These are phyloP conservation scores for Drechslerella coelobrocha DNA, from an alignment of 2,329 filamentous ascomycete species.

Conservation along the genomic window DNA sequence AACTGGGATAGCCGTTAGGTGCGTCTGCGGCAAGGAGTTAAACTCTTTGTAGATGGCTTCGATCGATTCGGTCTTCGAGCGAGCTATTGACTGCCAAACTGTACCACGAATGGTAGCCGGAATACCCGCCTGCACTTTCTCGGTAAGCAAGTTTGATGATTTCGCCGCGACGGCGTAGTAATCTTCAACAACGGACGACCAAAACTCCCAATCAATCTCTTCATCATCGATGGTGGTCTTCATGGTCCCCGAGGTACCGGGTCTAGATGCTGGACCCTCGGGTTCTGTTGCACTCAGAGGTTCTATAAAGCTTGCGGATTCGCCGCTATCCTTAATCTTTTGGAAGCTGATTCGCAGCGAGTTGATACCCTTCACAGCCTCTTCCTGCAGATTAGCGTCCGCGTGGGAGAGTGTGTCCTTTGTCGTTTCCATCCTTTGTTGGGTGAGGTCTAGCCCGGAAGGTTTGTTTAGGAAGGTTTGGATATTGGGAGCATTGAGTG, in stretches of 20 bases:
- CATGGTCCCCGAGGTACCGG: conserved; percentile 26
- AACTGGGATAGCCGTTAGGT: conserved; percentile 51
- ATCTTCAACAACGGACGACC: conserved; percentile 95
- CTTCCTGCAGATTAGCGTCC: conserved; percentile 63
- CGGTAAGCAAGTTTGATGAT: conserved; percentile 85
- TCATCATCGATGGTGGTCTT: conserved; percentile 50
- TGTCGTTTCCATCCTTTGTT: conserved; percentile 48
- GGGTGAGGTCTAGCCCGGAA: conserved; percentile 44
- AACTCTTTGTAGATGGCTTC: conserved; percentile 87
- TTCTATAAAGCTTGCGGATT: conserved; percentile 36
- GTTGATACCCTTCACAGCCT: conserved; percentile 56
- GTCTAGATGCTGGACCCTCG: conserved; percentile 20
- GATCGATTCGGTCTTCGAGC: conserved; percentile 90
- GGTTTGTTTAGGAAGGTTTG: conserved; percentile 48
- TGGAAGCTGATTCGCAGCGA: conserved; percentile 54
- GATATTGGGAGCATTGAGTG: conserved; percentile 38
- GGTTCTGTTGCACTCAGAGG: conserved; percentile 10
- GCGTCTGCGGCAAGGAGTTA: conserved; percentile 62
- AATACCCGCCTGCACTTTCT: conserved; percentile 89
- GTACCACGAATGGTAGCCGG: conserved; percentile 96
- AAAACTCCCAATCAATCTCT: conserved; percentile 93
- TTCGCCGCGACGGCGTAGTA: conserved; percentile 86
- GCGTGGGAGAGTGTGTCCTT: conserved; percentile 67
- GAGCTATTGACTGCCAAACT: conserved; percentile 95
- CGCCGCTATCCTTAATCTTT: conserved; percentile 51